Percentiles rank a stretch among this genome's conserved stretches.
phyloP scores from a whole-genome alignment of 805 yeast species.

The Yarrowia osloensis region DNA sequence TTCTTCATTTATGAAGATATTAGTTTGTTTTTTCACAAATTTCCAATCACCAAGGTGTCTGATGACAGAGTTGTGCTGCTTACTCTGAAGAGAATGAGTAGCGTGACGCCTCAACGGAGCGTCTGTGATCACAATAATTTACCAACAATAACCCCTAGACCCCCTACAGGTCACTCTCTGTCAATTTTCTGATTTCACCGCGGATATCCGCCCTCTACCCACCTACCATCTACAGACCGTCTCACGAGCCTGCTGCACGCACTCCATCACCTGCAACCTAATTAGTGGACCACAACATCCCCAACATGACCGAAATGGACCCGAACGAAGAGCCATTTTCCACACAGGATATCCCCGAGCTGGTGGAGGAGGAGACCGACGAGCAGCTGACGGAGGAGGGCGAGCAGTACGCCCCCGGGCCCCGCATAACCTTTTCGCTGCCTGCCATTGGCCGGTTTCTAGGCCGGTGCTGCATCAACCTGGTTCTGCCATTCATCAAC shows the following conservation, averaged over 20 bases:
- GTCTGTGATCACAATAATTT: no score
- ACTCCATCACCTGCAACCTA: background rate
- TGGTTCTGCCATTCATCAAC: constrained; percentile 82
- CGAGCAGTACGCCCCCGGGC: background rate
- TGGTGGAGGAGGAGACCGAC: constrained; percentile 15
- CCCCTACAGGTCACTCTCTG: no score
- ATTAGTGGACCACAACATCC: background rate
- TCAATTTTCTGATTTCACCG: no score
- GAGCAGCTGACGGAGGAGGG: background rate
- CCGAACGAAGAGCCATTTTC: constrained; percentile 21
- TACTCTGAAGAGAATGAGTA: no score
- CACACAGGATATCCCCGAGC: constrained; percentile 7
- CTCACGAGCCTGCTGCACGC: background rate
- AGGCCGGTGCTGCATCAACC: constrained; percentile 54
- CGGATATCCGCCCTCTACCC: no score
- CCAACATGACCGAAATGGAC: constrained; percentile 21
- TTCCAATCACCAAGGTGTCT: no score
- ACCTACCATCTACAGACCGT: no score
- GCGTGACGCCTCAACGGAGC: no score
- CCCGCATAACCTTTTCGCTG: constrained; percentile 17
- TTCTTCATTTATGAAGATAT: no score
- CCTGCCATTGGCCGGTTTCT: constrained; percentile 14
- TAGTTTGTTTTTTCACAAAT: no score
- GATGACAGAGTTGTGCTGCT: no score
- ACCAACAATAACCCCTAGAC: no score